A percentile compares a stretch with the other conserved stretches of the same genome.
These are phyloP conservation scores for Plasmodium inui DNA, from an alignment of 169 alveolate species.

Conservation along the genomic window DNA sequence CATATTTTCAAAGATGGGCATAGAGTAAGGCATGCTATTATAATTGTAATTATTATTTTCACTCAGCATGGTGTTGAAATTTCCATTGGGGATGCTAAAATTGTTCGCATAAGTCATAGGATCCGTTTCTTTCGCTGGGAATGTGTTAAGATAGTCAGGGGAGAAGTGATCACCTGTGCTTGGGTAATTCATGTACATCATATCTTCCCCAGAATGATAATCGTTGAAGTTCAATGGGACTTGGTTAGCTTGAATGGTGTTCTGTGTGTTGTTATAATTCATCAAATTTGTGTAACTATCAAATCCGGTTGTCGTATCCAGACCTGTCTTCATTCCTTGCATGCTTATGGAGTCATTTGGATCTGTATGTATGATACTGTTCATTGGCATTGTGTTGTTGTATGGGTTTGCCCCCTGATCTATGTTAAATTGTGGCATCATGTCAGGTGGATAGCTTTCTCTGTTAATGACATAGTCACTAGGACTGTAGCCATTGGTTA, in stretches of 20 bases:
- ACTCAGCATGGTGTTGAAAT: conserved; percentile 23
- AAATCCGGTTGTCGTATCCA: conserved; percentile 49
- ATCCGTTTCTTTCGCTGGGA: conserved; percentile 40
- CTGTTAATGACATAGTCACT: conserved; percentile 24
- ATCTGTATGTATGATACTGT: conserved; percentile 15
- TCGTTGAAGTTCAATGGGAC: conserved; percentile 49
- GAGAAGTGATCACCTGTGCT: conserved; percentile 38
- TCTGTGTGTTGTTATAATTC: conserved; percentile 72
- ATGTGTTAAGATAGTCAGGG: conserved; percentile 37
- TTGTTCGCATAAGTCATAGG: conserved; percentile 37
- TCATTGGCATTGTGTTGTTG: conserved; percentile 62
- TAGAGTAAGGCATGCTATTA: conserved; percentile 49
- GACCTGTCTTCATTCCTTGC: conserved; percentile 64
- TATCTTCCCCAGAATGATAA: conserved; percentile 20
- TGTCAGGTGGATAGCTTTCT: conserved; percentile 52
- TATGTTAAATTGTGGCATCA: conserved; percentile 47
- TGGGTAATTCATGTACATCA: conserved; percentile 49
- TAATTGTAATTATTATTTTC: conserved; percentile 24
- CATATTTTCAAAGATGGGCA: conserved; percentile 74
- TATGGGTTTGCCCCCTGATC: conserved; percentile 46
- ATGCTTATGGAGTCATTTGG: conserved; percentile 36
- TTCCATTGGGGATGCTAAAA: conserved; percentile 39
- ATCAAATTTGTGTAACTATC: conserved; percentile 59
- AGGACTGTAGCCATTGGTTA: conserved; percentile 24
- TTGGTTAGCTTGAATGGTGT: conserved; percentile 43